A percentile compares a stretch with the other conserved stretches of the same genome.
These are phyloP conservation scores for Solanum piurae DNA, from an alignment of 257 asterid genomes.

Conservation along the genomic window DNA sequence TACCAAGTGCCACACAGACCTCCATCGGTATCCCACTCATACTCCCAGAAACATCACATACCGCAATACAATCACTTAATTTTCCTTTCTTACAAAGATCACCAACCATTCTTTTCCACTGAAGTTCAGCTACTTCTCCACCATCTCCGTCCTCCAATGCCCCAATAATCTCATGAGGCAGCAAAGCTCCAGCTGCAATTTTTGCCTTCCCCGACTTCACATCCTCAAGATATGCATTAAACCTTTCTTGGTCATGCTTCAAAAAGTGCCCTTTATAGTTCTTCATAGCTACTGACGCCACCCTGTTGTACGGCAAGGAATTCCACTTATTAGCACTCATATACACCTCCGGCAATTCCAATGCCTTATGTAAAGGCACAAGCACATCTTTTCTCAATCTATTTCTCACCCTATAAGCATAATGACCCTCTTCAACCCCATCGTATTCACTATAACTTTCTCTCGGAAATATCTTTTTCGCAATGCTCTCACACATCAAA, in stretches of 20 bases:
- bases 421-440: slow-evolving; percentile 26
- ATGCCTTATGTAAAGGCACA: slow-evolving; percentile 40
- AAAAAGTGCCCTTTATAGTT: slow-evolving; percentile 25
- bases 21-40: slow-evolving; percentile 46
- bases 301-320: slow-evolving; percentile 28
- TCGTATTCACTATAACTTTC: slow-evolving; percentile 16
- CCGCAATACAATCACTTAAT: slow-evolving; percentile 37
- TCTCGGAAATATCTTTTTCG: slow-evolving; percentile 28
- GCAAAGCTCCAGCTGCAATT: slow-evolving; percentile 48
- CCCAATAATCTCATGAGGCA: slow-evolving; percentile 47
- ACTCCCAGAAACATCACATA: slow-evolving; percentile 48
- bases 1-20: slow-evolving; percentile 43
- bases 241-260: slow-evolving; percentile 34
- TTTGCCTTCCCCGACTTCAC: slow-evolving; percentile 41
- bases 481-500: slow-evolving; percentile 35
- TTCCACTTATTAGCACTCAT: slow-evolving; percentile 52
- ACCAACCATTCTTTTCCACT: slow-evolving; percentile 50
- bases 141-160: slow-evolving; percentile 12
- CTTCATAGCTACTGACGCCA: slow-evolving; percentile 53
- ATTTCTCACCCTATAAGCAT: slow-evolving; percentile 33
- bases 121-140: slow-evolving; percentile 37
- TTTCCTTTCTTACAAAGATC: slow-evolving; percentile 37
- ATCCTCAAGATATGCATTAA: slow-evolving; percentile 26
- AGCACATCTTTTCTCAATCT: slow-evolving; percentile 46
- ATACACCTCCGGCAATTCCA: slow-evolving; percentile 48